Percentiles rank a stretch among this genome's conserved stretches.
These are phyloP conservation scores for Chrysosporium keratinophilum DNA, from an alignment of 2,329 filamentous ascomycete genomes.

Conservation along the genomic window DNA sequence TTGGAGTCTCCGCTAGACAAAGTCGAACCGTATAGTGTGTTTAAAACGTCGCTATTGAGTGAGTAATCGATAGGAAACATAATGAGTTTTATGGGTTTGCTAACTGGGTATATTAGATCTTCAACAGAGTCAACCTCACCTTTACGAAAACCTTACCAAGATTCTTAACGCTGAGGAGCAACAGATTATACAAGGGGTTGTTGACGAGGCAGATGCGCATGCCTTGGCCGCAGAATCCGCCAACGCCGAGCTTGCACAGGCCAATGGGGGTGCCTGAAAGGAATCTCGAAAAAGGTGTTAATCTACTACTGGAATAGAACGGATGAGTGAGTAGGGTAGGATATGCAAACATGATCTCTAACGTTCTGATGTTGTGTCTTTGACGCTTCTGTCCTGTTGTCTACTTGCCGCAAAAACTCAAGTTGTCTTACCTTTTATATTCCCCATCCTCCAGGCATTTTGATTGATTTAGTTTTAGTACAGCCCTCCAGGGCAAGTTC, in stretches of 20 bases:
- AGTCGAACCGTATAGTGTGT: constrained; percentile 85
- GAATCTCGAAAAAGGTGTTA: not conserved
- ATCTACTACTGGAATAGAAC: constrained; percentile 6
- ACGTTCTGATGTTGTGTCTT: not conserved
- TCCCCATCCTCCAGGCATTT: no score
- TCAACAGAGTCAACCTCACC: constrained; percentile 80
- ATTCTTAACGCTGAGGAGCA: constrained; percentile 74
- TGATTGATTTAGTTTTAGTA: no score
- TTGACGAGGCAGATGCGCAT: constrained; percentile 58
- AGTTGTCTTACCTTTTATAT: no score
- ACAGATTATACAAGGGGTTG: constrained; percentile 64
- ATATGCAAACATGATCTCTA: not conserved
- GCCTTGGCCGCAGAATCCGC: constrained; percentile 30
- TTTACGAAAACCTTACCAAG: constrained; percentile 70
- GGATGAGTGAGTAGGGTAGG: constrained; percentile 4
- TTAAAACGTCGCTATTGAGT: constrained; percentile 75
- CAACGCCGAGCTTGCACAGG: constrained; percentile 27
- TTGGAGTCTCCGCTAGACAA: constrained; percentile 92
- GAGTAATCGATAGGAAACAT: constrained; percentile 35
- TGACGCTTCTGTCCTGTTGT: no score
- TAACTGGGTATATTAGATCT: constrained; percentile 48
- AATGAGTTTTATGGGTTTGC: not conserved
- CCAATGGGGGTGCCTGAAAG: constrained; percentile 14
- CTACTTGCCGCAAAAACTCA: no score
- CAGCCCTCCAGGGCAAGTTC: no score